Conservation (phyloP, 148 eudicot species). For the Tetragonia tetragonoides region DNA sequence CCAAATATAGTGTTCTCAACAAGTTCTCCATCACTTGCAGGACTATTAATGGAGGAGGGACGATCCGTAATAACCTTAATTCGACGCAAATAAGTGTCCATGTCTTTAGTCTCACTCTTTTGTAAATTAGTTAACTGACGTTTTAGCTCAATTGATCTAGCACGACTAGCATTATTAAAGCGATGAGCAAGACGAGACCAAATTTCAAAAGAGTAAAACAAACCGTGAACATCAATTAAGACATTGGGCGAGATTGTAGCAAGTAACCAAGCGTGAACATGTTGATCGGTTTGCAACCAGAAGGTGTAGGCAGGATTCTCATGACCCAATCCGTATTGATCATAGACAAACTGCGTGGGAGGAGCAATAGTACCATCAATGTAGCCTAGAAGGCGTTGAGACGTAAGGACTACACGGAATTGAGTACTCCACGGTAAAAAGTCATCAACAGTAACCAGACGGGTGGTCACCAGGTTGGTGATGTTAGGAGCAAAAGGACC, state of each 20-base stretch:
- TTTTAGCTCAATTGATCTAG: background rate
- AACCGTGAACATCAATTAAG: background rate
- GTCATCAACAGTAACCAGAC: background rate
- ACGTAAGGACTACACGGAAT: background rate
- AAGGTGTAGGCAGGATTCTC: background rate
- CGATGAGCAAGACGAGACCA: background rate
- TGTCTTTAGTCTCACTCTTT: too few relatives aligned
- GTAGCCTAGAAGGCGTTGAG: background rate
- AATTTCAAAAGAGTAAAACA: background rate
- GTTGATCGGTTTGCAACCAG: background rate
- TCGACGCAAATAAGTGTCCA: background rate
- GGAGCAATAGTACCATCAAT: background rate
- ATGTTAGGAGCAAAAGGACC: background rate
- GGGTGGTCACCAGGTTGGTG: background rate
- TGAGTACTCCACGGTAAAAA: background rate
- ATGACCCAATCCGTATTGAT: background rate
- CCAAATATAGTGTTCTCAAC: background rate
- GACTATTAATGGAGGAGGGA: background rate
- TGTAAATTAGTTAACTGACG: background rate
- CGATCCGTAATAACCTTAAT: background rate
- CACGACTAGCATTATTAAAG: background rate
- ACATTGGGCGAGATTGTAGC: background rate
- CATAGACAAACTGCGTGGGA: background rate
- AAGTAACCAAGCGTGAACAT: background rate
- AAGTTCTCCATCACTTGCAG: background rate